Evolutionary conservation across 768 basidiomycete species (phyloP).

Genomic region (Peribolospora kevripleyi): DNA sequence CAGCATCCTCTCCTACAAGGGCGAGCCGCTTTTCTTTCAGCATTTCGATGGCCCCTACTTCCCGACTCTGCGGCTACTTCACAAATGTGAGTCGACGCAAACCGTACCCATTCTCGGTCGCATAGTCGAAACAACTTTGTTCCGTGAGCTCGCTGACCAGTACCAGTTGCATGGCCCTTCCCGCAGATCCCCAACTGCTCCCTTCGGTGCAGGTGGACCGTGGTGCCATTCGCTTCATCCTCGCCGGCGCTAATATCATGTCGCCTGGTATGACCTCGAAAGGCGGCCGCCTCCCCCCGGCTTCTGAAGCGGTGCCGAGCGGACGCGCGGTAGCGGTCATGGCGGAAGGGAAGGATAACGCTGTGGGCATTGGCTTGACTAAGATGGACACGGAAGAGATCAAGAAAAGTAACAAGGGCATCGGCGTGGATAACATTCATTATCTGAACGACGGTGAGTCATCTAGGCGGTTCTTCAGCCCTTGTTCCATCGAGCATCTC

Average conservation of each 20-base stretch:
- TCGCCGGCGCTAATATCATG: conserved; percentile 89
- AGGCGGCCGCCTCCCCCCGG: conserved; percentile 63
- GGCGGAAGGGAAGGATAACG: conserved; percentile 88
- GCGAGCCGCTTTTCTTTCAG: conserved; percentile 79
- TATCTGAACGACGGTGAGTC: conserved; percentile 18
- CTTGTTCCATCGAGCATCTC: too few relatives aligned
- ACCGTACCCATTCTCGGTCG: conserved; percentile 1
- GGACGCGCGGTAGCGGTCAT: conserved; percentile 63
- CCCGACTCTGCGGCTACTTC: conserved; percentile 67
- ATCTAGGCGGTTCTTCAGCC: too few relatives aligned
- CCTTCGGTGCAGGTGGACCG: conserved; percentile 77
- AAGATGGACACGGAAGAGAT: conserved; percentile 74
- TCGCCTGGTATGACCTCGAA: conserved; percentile 79
- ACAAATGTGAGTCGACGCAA: conserved; percentile 47
- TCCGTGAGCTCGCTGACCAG: not conserved
- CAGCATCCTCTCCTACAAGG: conserved; percentile 69
- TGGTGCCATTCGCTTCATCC: conserved; percentile 89
- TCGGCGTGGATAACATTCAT: conserved; percentile 58
- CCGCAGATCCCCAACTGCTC: conserved; percentile 64
- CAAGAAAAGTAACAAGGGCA: conserved; percentile 61
- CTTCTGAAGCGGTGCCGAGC: conserved; percentile 32
- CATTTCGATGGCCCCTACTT: conserved; percentile 83
- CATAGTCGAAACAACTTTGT: not conserved
- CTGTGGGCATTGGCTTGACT: conserved; percentile 62
- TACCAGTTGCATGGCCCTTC: not conserved